Evolutionary conservation across 2,329 filamentous ascomycete genomes (phyloP), one percentile per base, ranked within the genome.

Genomic region (Orbilia blumenaviensis): DNA sequence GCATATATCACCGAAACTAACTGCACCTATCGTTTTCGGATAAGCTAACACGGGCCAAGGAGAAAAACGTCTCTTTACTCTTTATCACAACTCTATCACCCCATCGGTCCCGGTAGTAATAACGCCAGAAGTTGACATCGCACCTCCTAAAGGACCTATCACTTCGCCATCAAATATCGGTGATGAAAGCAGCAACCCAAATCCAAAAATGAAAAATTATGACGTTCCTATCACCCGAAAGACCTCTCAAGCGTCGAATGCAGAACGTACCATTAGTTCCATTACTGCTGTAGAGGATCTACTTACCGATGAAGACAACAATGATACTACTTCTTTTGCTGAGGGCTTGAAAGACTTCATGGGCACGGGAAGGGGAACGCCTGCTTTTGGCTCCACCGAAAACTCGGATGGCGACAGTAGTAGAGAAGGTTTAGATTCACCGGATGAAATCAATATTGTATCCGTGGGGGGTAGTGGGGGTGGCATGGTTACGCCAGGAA

Each of bases 11-110:
- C n/a, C n/a, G n/a, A n/a, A n/a, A n/a, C n/a, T n/a, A n/a, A n/a
- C n/a, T 25, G 8, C 16, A 29, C 16, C 21, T 32, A 16, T 27
- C 18, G 10, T 25, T 18, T 41, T 16, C 16, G 12, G 9, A 29
- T 23, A n/a, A 14, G 41, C 41, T 44, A 54, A 41, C 16, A 41
- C 16, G 25, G 12, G 12, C 4, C 36, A 7, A 75, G 71, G 54
- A 10, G 38, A 44, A 14, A 63, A 50, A 44, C 62, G 71, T 0
- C 46, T 75, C 2, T 75, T 68, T 38, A 75, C 56, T 2, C 32
- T 75, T 14, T 75, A 75, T 36, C 71, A 75, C 32, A 75, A 75
- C 38, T 75, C 63, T 3, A 12, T 67, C 12, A 46, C 44, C 2
- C 16, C 44, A 8, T 36, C 36, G 2, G 50, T 48, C 16, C 52